phyloP scores from a whole-genome alignment of 1,284 basidiomycete genomes.

The Bjerkandera adusta region DNA sequence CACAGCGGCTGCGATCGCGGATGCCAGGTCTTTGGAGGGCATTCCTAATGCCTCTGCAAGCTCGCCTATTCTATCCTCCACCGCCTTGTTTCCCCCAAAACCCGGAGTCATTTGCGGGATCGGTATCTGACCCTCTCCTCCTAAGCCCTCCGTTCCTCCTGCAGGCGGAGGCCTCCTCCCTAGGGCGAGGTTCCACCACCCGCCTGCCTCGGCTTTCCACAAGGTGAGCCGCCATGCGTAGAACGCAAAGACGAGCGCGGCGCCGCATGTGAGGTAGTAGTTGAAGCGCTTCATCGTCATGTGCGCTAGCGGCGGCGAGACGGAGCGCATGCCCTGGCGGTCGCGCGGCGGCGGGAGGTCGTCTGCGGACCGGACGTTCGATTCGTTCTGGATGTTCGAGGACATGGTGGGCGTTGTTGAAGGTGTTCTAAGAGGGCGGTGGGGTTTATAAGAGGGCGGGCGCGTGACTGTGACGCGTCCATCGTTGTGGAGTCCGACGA shows the following conservation, averaged over 20 bases:
- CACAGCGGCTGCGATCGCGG: slow-evolving; percentile 57
- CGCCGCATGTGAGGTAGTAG: slow-evolving; percentile 45
- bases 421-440: too few species aligned
- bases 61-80: slow-evolving; percentile 55
- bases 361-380: slow-evolving; percentile 9
- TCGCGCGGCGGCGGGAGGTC: slow-evolving; percentile 34
- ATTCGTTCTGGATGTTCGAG: slow-evolving; percentile 14
- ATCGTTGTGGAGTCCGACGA: too few species aligned
- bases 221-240: slow-evolving; percentile 49
- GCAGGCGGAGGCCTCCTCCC: slow-evolving; percentile 35
- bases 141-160: slow-evolving; percentile 7
- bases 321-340: slow-evolving; percentile 29
- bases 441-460: too few species aligned
- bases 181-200: slow-evolving; percentile 57
- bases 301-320: slow-evolving; percentile 33
- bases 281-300: slow-evolving; percentile 39
- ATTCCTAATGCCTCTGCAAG: slow-evolving; percentile 62
- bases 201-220: slow-evolving; percentile 52
- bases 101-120: slow-evolving; percentile 1
- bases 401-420: slow-evolving; percentile 19
- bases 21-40: slow-evolving; percentile 55
- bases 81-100: slow-evolving; percentile 26
- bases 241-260: slow-evolving; percentile 42
- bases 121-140: slow-evolving; percentile 1
- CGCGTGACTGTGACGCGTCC: too few species aligned